Conservation (phyloP, 768 basidiomycete genomes). For the Russula earlei region DNA sequence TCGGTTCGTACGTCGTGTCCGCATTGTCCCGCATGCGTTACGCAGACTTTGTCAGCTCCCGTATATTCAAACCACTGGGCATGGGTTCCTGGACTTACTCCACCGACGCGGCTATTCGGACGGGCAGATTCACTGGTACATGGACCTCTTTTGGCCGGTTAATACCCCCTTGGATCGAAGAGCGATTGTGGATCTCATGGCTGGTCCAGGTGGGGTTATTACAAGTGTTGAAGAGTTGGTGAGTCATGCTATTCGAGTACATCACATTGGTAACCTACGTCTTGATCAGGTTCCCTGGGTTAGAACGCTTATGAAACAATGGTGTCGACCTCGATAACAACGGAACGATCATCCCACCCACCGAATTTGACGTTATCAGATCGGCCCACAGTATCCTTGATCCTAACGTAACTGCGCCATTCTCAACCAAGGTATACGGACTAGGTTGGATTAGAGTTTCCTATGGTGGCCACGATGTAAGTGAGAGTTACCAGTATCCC, state of each 20-base stretch:
- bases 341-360: conserved; percentile 27
- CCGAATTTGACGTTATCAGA: conserved; percentile 26
- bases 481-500: not conserved
- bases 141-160: conserved; percentile 28
- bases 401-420: conserved; percentile 2
- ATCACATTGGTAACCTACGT: not conserved
- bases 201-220: conserved; percentile 38
- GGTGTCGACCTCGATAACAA: conserved; percentile 28
- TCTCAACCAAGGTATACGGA: conserved; percentile 30
- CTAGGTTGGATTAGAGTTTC: conserved; percentile 35
- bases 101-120: conserved; percentile 25
- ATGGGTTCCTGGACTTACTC: conserved; percentile 36
- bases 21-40: conserved; percentile 28
- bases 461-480: conserved; percentile 34
- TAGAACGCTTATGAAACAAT: conserved; percentile 26
- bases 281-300: conserved; percentile 34
- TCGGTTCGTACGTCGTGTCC: conserved; percentile 28
- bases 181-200: conserved; percentile 23
- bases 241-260: conserved; percentile 8
- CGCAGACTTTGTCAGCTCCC: conserved; percentile 32
- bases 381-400: conserved; percentile 25
- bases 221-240: conserved; percentile 37
- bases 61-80: conserved; percentile 32
- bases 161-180: conserved; percentile 28
- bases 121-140: conserved; percentile 28